phyloP scores from a whole-genome alignment of 306 rosid genomes.

The Trichosanthes cucumerina region DNA sequence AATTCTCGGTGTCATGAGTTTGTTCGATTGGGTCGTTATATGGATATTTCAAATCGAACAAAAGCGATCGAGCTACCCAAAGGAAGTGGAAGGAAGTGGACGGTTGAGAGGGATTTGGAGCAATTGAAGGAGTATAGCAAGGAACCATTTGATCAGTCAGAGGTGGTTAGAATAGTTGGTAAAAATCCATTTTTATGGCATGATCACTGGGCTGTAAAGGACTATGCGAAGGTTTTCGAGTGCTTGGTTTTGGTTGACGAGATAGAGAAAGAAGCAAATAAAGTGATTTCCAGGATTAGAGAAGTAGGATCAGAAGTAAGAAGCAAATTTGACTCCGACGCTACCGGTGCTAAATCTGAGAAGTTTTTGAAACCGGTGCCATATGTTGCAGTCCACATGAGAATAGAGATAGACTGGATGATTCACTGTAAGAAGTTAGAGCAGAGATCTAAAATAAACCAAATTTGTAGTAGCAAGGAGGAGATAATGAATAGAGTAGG shows the following conservation, averaged over 20 bases:
- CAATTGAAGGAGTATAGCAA: slow-evolving; percentile 44
- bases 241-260: slow-evolving; percentile 70
- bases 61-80: slow-evolving; percentile 45
- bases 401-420: slow-evolving; percentile 95
- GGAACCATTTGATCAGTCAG: slow-evolving; percentile 36
- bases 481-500: slow-evolving; percentile 67
- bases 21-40: slow-evolving; percentile 45
- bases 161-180: slow-evolving; percentile 59
- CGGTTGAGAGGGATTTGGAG: slow-evolving; percentile 58
- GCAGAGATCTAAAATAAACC: slow-evolving; percentile 45
- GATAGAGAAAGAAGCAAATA: slow-evolving; percentile 51
- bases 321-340: slow-evolving; percentile 10
- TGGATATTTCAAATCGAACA: slow-evolving; percentile 36
- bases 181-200: slow-evolving; percentile 95
- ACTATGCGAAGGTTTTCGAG: slow-evolving; percentile 70
- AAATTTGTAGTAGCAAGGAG: slow-evolving; percentile 71
- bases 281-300: slow-evolving; percentile 63
- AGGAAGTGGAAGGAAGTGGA: slow-evolving; percentile 98
- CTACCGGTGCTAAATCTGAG: not conserved
- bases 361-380: slow-evolving; percentile 24
- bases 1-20: slow-evolving; percentile 52
- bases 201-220: slow-evolving; percentile 90
- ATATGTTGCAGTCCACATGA: slow-evolving; percentile 80
- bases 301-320: slow-evolving; percentile 25
- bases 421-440: slow-evolving; percentile 78